Evolutionary conservation across 2,329 filamentous ascomycete species (phyloP).

Genomic region (Aspergillus sp.): DNA sequence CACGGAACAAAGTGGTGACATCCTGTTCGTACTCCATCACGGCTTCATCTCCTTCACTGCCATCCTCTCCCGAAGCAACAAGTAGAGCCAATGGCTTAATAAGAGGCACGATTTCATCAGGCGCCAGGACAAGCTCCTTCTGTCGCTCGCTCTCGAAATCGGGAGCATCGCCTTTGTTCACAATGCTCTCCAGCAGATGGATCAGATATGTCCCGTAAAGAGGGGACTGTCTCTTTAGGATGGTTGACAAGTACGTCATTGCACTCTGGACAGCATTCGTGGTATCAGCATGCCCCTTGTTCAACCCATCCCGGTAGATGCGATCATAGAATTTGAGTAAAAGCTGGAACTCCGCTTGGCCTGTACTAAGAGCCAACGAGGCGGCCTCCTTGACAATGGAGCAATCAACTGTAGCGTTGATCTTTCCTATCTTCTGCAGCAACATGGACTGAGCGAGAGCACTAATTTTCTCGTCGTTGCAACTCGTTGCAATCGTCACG

Average conservation of each 20-base stretch:
- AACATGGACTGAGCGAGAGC: slow-evolving; percentile 93
- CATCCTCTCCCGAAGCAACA: slow-evolving; percentile 54
- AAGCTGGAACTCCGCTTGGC: slow-evolving; percentile 77
- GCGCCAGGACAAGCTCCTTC: slow-evolving; percentile 76
- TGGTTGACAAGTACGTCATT: slow-evolving; percentile 72
- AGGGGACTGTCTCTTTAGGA: slow-evolving; percentile 63
- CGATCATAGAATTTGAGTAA: slow-evolving; percentile 80
- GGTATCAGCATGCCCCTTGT: slow-evolving; percentile 65
- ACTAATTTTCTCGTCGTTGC: slow-evolving; percentile 85
- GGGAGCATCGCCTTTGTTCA: slow-evolving; percentile 84
- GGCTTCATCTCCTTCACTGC: slow-evolving; percentile 24
- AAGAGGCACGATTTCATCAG: slow-evolving; percentile 82
- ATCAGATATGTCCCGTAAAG: slow-evolving; percentile 81
- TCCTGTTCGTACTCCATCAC: slow-evolving; percentile 58
- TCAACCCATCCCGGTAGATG: slow-evolving; percentile 69
- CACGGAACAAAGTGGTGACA: slow-evolving; percentile 70
- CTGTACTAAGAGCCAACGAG: slow-evolving; percentile 71
- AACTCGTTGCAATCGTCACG: slow-evolving; percentile 79
- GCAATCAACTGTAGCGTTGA: slow-evolving; percentile 75
- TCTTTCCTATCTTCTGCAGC: slow-evolving; percentile 88
- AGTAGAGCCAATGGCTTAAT: slow-evolving; percentile 84
- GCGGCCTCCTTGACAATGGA: slow-evolving; percentile 83
- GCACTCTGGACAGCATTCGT: slow-evolving; percentile 76
- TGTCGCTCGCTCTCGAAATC: slow-evolving; percentile 71
- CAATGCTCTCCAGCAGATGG: slow-evolving; percentile 79